A percentile compares a stretch with the other conserved stretches of the same genome.
phyloP scores from a whole-genome alignment of 2,329 filamentous ascomycete species.

The Xylaria sp. region DNA sequence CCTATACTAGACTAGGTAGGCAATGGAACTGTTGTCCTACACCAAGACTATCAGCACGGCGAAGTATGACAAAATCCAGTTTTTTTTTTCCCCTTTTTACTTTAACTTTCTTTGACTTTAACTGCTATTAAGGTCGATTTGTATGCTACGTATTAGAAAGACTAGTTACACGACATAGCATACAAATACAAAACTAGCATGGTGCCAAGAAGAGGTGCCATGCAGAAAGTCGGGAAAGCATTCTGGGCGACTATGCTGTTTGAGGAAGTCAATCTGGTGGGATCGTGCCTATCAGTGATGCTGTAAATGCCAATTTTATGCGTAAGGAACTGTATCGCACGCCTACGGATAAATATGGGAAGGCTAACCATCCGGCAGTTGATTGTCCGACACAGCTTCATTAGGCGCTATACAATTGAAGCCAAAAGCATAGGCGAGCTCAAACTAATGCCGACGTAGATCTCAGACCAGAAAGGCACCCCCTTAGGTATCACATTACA shows the following conservation, averaged over 20 bases:
- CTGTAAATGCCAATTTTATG: no score
- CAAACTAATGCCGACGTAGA: not conserved
- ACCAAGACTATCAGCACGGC: not conserved
- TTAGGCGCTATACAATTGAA: constrained; percentile 18
- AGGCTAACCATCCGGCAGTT: constrained; percentile 19
- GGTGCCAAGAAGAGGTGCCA: not conserved
- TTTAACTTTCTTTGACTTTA: no score
- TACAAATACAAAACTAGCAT: not conserved
- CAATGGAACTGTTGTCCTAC: no score
- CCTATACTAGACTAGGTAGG: not conserved
- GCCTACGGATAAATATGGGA: constrained; percentile 31
- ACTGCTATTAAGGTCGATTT: no score
- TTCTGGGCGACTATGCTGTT: not conserved
- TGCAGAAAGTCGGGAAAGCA: not conserved
- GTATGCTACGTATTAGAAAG: not conserved
- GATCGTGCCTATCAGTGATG: no score
- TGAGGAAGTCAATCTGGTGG: not conserved
- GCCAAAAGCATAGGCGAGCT: constrained; percentile 8
- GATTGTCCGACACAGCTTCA: constrained; percentile 12
- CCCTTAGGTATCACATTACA: not conserved
- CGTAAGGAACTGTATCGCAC: not conserved
- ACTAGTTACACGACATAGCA: not conserved
- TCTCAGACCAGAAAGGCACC: not conserved
- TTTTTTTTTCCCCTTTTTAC: no score
- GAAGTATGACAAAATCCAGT: constrained; percentile 20